phyloP scores from a whole-genome alignment of 495 filamentous ascomycete genomes.

The Xylaria longipes region DNA sequence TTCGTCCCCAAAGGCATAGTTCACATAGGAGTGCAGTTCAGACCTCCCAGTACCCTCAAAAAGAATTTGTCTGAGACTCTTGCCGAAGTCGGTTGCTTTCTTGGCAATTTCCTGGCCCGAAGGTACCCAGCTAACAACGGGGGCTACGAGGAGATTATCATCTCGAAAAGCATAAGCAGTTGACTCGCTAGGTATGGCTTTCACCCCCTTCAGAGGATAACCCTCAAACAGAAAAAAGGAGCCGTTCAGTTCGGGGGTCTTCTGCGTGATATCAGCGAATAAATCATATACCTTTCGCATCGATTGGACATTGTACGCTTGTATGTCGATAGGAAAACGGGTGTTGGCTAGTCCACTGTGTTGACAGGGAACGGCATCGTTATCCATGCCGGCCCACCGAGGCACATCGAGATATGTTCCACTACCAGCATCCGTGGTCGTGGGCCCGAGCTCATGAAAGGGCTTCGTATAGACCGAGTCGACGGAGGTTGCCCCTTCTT shows the following conservation, averaged over 20 bases:
- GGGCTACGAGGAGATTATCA: slow-evolving; percentile 53
- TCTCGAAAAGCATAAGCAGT: slow-evolving; percentile 48
- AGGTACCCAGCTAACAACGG: slow-evolving; percentile 49
- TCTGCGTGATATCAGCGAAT: slow-evolving; percentile 42
- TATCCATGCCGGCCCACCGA: slow-evolving; percentile 44
- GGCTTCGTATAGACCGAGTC: slow-evolving; percentile 46
- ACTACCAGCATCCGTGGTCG: slow-evolving; percentile 31
- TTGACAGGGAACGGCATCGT: slow-evolving; percentile 45
- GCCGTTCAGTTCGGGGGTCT: slow-evolving; percentile 33
- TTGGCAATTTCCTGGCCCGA: slow-evolving; percentile 41
- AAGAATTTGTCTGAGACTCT: slow-evolving; percentile 51
- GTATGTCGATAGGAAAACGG: slow-evolving; percentile 57
- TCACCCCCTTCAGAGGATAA: slow-evolving; percentile 57
- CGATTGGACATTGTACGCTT: slow-evolving; percentile 49
- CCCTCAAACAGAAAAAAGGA: slow-evolving; percentile 64
- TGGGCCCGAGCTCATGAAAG: slow-evolving; percentile 50
- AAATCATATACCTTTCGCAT: slow-evolving; percentile 49
- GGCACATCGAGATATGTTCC: slow-evolving; percentile 52
- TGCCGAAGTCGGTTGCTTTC: slow-evolving; percentile 45
- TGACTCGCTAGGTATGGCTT: slow-evolving; percentile 40
- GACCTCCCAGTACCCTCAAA: slow-evolving; percentile 42
- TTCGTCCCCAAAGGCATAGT: slow-evolving; percentile 67
- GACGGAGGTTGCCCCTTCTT: slow-evolving; percentile 50
- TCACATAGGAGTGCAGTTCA: slow-evolving; percentile 60
- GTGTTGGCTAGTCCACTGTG: slow-evolving; percentile 48